Evolutionary conservation across 495 filamentous ascomycete genomes (phyloP), one percentile per base, ranked within the genome.

Genomic region (Penicillium longicatenatum): DNA sequence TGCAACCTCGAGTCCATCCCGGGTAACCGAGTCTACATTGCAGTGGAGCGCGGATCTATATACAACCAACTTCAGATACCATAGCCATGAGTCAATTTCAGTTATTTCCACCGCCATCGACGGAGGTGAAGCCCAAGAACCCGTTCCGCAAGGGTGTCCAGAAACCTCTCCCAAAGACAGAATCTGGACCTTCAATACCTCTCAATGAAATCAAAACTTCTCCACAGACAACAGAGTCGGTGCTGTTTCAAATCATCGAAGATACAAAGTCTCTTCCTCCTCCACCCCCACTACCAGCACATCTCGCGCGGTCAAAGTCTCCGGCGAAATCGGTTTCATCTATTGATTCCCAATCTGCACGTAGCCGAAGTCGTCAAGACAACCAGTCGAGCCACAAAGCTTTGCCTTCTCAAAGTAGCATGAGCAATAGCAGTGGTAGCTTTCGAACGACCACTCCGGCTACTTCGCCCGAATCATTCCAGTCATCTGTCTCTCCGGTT

Each of bases 31-130:
- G 33, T 29, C 48, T 57, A 39, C 51, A 17, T 37, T 20, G 44
- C 47, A 5, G 50, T 41, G 17, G 20, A 39, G 20, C 44, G 19
- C 12, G 35, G 44, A 50, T 37, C 33, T n/a, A 30, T 26, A 55
- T 19, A 60, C 14, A 53, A 22, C 41, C 19, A 26, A 24, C 11
- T 29, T 24, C 49, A 41, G 17, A 43, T 19, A 20, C 24, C 49
- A 30, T 29, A 58, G 67, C 35, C 24, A 76, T 75, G 73, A 76
- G 63, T 60, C 75, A 77, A 55, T 80, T 86, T 53, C 79, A 83
- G 61, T 67, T 86, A 46, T 85, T 86, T 50, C 83, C 83, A 37
- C 70, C 83, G 19, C 75, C 77, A 26, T 73, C 78, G 11, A 70
- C 70, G 52, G 75, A 69, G 52, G 61, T 60, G 16, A 76, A 65